phyloP scores from a whole-genome alignment of 192 early-diverging fungal species.

The Coemansia sp. region DNA sequence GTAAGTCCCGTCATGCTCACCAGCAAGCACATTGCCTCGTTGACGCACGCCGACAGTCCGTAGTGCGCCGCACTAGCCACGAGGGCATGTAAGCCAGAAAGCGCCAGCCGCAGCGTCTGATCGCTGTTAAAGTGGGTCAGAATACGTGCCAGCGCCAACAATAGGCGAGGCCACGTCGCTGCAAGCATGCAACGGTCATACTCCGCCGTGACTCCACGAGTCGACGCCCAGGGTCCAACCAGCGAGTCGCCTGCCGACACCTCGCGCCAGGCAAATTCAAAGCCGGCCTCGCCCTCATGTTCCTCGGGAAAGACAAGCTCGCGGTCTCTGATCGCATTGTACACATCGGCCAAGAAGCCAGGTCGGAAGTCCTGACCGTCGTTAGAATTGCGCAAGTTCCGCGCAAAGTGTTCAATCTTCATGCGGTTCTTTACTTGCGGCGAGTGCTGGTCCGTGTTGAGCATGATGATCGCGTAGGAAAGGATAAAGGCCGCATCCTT shows the following conservation, averaged over 20 bases:
- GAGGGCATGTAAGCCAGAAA: slow-evolving; percentile 38
- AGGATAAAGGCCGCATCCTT: slow-evolving; percentile 86
- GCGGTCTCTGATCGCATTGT: slow-evolving; percentile 81
- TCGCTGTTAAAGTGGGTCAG: slow-evolving; percentile 26
- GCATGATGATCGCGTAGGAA: slow-evolving; percentile 92
- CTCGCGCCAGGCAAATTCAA: slow-evolving; percentile 92
- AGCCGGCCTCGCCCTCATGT: slow-evolving; percentile 91
- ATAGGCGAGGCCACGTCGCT: slow-evolving; percentile 70
- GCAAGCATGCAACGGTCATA: slow-evolving; percentile 86
- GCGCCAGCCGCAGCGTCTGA: slow-evolving; percentile 29
- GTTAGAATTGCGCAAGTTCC: slow-evolving; percentile 90
- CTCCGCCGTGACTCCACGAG: slow-evolving; percentile 51
- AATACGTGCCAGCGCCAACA: slow-evolving; percentile 58
- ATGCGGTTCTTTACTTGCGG: slow-evolving; percentile 88
- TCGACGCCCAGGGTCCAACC: slow-evolving; percentile 62
- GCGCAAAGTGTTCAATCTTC: slow-evolving; percentile 86
- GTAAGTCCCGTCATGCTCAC: slow-evolving; percentile 75
- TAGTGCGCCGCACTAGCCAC: slow-evolving; percentile 61
- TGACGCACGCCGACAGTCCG: slow-evolving; percentile 74
- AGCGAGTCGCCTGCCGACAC: slow-evolving; percentile 58
- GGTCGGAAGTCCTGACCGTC: slow-evolving; percentile 77
- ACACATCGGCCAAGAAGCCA: slow-evolving; percentile 84
- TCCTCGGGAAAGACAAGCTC: slow-evolving; percentile 98
- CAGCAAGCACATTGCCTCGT: slow-evolving; percentile 75
- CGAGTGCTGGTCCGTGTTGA: slow-evolving; percentile 99